Evolutionary conservation across 2,329 filamentous ascomycete genomes (phyloP).

Genomic region (Bipolaris cookei): DNA sequence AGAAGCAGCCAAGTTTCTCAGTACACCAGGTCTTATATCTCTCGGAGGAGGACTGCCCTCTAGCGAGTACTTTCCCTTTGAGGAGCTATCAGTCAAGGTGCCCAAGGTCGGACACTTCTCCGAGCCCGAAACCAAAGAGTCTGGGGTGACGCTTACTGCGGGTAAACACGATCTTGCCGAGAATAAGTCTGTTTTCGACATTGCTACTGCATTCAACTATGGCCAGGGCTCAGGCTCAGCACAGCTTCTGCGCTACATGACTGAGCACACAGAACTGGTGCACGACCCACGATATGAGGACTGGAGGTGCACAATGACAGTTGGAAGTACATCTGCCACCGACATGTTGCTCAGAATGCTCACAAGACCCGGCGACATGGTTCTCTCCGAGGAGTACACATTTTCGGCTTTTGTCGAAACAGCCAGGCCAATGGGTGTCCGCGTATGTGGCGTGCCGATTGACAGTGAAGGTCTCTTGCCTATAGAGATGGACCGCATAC

Average conservation of each 20-base stretch:
- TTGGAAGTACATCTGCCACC: constrained; percentile 84
- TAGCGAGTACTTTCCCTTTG: constrained; percentile 90
- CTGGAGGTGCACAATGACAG: constrained; percentile 83
- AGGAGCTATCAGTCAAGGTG: constrained; percentile 75
- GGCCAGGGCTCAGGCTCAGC: constrained; percentile 84
- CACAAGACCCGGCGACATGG: constrained; percentile 73
- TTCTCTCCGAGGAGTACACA: constrained; percentile 89
- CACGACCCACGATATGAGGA: constrained; percentile 87
- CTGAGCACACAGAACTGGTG: constrained; percentile 93
- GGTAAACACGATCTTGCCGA: constrained; percentile 84
- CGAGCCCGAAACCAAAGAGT: constrained; percentile 67
- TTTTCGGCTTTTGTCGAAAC: constrained; percentile 79
- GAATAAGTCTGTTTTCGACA: constrained; percentile 70
- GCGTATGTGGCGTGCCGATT: constrained; percentile 66
- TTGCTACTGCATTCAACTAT: constrained; percentile 91
- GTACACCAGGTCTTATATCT: constrained; percentile 83
- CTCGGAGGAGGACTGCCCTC: constrained; percentile 91
- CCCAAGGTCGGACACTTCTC: constrained; percentile 73
- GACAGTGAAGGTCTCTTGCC: constrained; percentile 71
- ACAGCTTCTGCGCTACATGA: constrained; percentile 87
- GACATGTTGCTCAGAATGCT: constrained; percentile 87
- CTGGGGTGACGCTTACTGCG: constrained; percentile 67
- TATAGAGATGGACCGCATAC: constrained; percentile 65
- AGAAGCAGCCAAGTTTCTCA: constrained; percentile 77
- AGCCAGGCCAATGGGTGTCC: constrained; percentile 66